A percentile compares a stretch with the other conserved stretches of the same genome.
These are phyloP conservation scores for Cajanus cajan DNA, from an alignment of 306 rosid species.

Conservation along the genomic window DNA sequence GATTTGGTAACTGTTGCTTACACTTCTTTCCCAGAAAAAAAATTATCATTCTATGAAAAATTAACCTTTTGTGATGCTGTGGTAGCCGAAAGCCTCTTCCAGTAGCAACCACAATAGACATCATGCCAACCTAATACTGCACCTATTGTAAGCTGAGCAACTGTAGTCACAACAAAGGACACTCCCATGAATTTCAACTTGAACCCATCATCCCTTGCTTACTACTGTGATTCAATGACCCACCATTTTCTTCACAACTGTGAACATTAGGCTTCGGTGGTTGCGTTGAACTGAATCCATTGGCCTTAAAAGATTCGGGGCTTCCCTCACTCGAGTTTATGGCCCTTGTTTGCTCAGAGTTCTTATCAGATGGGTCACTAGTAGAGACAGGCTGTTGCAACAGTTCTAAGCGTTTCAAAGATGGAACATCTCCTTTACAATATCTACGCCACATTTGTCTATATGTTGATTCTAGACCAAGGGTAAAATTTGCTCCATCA, in stretches of 20 bases:
- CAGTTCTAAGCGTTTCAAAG: conserved; percentile 58
- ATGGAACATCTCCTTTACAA: conserved; percentile 91
- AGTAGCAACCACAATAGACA: conserved; percentile 39
- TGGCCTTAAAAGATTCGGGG: conserved; percentile 55
- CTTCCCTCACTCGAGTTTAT: conserved; percentile 39
- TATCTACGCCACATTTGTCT: conserved; percentile 85
- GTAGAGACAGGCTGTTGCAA: conserved; percentile 41
- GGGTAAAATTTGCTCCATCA: conserved; percentile 68
- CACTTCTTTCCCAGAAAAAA: conserved; percentile 34
- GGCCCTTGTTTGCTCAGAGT: conserved; percentile 36
- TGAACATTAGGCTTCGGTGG: conserved; percentile 28
- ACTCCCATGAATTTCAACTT: conserved; percentile 37
- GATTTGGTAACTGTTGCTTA: conserved; percentile 30
- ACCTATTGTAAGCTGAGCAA: conserved; percentile 32
- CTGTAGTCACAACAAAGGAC: conserved; percentile 27
- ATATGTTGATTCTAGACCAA: conserved; percentile 67
- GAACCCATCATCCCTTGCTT: conserved; percentile 39
- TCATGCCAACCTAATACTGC: conserved; percentile 31
- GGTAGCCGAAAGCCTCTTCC: conserved; percentile 32
- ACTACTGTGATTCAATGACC: conserved; percentile 39
- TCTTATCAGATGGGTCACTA: conserved; percentile 33
- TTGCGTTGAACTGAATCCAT: conserved; percentile 52
- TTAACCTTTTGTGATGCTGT: conserved; percentile 20
- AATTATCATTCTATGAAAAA: conserved; percentile 38
- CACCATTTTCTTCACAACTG: conserved; percentile 64